Conservation (phyloP, 2,329 filamentous ascomycete species). For the Xylaria sp. region DNA sequence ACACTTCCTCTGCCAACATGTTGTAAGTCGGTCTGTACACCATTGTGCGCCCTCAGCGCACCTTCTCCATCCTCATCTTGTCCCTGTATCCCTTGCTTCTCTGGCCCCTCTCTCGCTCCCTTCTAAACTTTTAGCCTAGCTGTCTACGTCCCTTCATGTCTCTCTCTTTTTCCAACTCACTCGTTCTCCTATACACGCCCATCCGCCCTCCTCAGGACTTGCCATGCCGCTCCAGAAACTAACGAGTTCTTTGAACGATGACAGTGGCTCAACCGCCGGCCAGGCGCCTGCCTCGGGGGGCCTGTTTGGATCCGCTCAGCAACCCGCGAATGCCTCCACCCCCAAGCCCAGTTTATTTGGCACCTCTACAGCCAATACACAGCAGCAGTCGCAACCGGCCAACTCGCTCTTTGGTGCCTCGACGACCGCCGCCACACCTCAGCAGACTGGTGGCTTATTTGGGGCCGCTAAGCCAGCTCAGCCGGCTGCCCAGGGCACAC, state of each 20-base stretch:
- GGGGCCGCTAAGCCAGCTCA: conserved; percentile 31
- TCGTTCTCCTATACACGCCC: neutral
- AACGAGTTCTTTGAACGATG: conserved; percentile 12
- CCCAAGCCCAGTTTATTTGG: conserved; percentile 42
- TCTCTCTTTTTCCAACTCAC: neutral
- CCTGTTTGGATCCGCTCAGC: conserved; percentile 39
- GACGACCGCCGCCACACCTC: conserved; percentile 35
- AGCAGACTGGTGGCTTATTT: conserved; percentile 31
- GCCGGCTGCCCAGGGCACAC: conserved; percentile 24
- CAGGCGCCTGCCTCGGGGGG: conserved; percentile 43
- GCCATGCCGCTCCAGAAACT: conserved; percentile 30
- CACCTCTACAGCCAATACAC: conserved; percentile 18
- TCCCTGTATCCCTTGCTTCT: neutral
- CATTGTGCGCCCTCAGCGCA: conserved; percentile 1
- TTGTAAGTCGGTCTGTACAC: conserved; percentile 49
- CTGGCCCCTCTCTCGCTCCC: neutral
- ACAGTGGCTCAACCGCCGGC: conserved; percentile 40
- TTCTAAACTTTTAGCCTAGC: too few species aligned
- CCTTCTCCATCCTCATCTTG: neutral
- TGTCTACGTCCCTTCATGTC: neutral
- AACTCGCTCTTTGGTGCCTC: conserved; percentile 43
- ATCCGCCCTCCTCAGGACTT: neutral
- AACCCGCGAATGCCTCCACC: conserved; percentile 29
- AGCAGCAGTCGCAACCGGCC: conserved; percentile 31
- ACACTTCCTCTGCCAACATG: conserved; percentile 65